Base-by-base conservation (phyloP, 1,139 yeast species). In the Pichia sorboxylosa region DNA sequence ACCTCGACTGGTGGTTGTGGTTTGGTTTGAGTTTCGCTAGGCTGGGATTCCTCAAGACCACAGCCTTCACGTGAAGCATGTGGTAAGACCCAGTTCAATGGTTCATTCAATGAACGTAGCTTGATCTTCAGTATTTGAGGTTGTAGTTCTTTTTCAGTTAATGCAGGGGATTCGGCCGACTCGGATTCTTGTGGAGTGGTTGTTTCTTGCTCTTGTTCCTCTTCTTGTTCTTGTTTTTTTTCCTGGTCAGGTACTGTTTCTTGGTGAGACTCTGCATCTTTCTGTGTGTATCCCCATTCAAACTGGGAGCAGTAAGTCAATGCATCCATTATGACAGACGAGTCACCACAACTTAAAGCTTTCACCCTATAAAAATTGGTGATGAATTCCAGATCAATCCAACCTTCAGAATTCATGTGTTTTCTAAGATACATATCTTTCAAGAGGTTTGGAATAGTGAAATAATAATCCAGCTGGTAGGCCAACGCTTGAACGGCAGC, bases 381-480 rank as follows among this genome's bases (percentile, higher is more conserved):
- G 44, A 84, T 65, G 37, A 75, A 66, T 7, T 55, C 49, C 42
- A 84, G 58, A 24, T 76, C 71, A 34, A 84, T 69, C 67, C 77
- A 77, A 21, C 95, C 95, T 39, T 73, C 65, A 30, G 64, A 58
- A 57, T 78, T 75, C 94, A 84, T 83, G 49, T 78, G 82, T 46
- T 73, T 71, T 55, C 94, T 72, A 52, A 84, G 63, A 53, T 59
- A 83, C 38, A 80, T 61, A 55, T 84, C 95, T 58, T 82, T 80
- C 47, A 82, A 66, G 56, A 90, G 66, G 58, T 90, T 90, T 48
- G 85, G 94, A 35, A 78, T 67, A 18, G 92, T 78, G 57, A 90
- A 80, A 57, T 90, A 90, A 62, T 87, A 90, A 52, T 83, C 90
- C 38, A 85, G 63, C 63, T 85, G 96, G 46, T 69, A 70, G 18